Evolutionary conservation across 257 asterid species (phyloP).

Genomic region (Nicotiana undulata): DNA sequence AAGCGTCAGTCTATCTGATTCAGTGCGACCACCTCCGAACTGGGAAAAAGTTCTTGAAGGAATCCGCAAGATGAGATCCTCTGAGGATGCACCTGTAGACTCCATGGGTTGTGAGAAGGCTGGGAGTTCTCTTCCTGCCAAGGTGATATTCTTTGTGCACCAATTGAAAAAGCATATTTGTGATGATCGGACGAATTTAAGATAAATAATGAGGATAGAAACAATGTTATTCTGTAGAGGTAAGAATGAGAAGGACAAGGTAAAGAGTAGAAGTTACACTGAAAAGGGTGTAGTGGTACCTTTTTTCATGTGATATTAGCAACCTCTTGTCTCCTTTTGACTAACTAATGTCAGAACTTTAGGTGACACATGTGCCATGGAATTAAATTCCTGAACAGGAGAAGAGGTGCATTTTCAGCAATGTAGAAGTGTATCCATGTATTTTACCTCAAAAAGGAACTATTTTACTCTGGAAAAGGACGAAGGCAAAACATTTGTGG

Average conservation of each 20-base stretch:
- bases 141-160: constrained; percentile 31
- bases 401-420: background rate
- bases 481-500: background rate
- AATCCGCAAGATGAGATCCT: constrained; percentile 79
- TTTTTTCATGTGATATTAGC: background rate
- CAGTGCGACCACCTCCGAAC: constrained; percentile 51
- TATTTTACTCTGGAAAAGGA: background rate
- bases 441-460: background rate
- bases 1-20: constrained; percentile 5
- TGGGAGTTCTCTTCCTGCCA: constrained; percentile 84
- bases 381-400: background rate
- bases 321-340: background rate
- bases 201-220: background rate
- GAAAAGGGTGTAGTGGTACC: background rate
- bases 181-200: background rate
- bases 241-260: background rate
- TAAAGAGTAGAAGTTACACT: background rate
- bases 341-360: background rate
- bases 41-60: constrained; percentile 84
- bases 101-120: constrained; percentile 99
- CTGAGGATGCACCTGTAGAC: constrained; percentile 97
- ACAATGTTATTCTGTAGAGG: background rate
- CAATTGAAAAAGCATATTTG: background rate
- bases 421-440: background rate
- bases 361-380: background rate